Percentiles rank a stretch among this genome's conserved stretches.
Conservation (phyloP, 495 filamentous ascomycete genomes). For the Penicillium angulare region DNA sequence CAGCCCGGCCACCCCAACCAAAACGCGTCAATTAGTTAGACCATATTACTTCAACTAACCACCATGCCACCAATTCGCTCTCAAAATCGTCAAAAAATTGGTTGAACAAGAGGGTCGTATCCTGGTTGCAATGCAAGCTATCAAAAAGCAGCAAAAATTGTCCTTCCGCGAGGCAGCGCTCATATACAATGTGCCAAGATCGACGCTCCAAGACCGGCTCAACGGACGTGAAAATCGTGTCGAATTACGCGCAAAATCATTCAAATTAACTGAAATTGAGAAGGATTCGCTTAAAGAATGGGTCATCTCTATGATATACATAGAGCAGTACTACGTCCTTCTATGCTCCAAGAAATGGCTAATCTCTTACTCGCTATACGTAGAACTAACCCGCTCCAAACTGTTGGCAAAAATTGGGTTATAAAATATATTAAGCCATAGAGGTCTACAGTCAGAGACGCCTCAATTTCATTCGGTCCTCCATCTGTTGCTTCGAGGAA, state of each 20-base stretch:
- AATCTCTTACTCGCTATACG: not conserved
- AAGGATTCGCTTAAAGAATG: not conserved
- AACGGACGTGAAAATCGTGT: not conserved
- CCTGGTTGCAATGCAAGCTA: not conserved
- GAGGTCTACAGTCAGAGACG: too few species aligned
- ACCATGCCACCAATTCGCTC: not conserved
- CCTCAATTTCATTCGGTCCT: too few species aligned
- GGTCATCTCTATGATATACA: constrained; percentile 1
- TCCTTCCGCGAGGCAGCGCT: not conserved
- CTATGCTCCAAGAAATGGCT: not conserved
- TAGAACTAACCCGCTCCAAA: not conserved
- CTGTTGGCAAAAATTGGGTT: not conserved
- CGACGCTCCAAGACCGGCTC: not conserved
- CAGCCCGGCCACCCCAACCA: not conserved
- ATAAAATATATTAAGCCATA: not conserved
- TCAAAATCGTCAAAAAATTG: not conserved
- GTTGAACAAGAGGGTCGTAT: not conserved
- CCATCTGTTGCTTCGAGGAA: too few species aligned
- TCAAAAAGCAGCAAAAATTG: not conserved
- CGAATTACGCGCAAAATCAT: not conserved
- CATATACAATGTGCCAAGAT: not conserved
- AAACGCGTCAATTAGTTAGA: not conserved
- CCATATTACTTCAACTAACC: not conserved
- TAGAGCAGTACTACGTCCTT: not conserved
- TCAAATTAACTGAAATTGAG: not conserved